phyloP scores from a whole-genome alignment of 441 rosid genomes.

The Raphanus hybrid region DNA sequence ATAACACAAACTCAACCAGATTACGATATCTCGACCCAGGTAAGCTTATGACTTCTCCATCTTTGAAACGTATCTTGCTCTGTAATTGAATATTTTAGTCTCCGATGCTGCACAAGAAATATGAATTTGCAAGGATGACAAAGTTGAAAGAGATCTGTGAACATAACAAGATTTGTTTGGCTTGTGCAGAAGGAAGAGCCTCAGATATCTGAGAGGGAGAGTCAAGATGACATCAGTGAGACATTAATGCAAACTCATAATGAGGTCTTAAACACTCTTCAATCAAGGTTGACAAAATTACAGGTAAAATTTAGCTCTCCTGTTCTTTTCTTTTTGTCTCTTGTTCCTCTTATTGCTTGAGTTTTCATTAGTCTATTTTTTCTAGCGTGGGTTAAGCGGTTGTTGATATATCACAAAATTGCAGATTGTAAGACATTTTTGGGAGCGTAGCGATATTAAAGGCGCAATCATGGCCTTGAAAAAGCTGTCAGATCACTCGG shows the following conservation, averaged over 20 bases:
- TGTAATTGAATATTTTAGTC: conserved; percentile 7
- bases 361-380: background rate
- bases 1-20: conserved; percentile 26
- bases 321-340: background rate
- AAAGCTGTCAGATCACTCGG: conserved; percentile 90
- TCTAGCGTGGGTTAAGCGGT: conserved; percentile 13
- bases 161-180: conserved; percentile 22
- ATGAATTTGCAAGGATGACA: conserved; percentile 9
- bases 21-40: conserved; percentile 26
- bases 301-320: conserved; percentile 56
- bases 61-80: conserved; percentile 4
- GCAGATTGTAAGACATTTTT: conserved; percentile 86
- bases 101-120: background rate
- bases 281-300: conserved; percentile 83
- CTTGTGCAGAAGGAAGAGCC: conserved; percentile 67
- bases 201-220: conserved; percentile 63
- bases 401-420: conserved; percentile 32
- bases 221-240: conserved; percentile 55
- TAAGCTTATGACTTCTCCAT: conserved; percentile 16
- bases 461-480: conserved; percentile 76
- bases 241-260: conserved; percentile 75
- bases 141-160: background rate
- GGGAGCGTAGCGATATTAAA: conserved; percentile 74
- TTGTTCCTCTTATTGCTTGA: background rate
- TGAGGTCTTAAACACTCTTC: conserved; percentile 64